Percentiles rank a stretch among this genome's conserved stretches.
phyloP scores from a whole-genome alignment of 202 grass and related monocot species.

The Panicum virgatum region DNA sequence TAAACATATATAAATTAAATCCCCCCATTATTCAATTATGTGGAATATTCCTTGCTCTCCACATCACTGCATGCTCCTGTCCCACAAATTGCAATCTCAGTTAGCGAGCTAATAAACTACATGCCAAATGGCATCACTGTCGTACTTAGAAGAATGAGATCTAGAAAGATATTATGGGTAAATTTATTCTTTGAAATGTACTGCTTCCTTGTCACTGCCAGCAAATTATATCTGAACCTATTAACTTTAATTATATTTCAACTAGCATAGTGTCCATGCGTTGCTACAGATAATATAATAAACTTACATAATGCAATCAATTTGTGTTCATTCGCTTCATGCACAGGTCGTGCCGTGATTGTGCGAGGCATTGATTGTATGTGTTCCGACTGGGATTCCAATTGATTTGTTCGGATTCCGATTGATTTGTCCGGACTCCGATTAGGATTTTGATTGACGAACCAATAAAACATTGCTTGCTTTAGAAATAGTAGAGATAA shows the following conservation, averaged over 20 bases:
- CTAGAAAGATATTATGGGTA: neutral
- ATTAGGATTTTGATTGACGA: no score
- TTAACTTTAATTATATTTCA: neutral
- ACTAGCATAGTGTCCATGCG: no score
- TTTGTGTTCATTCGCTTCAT: no score
- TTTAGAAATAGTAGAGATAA: no score
- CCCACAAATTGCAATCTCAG: slow-evolving; percentile 27
- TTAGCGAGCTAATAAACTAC: neutral
- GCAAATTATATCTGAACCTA: neutral
- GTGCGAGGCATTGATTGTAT: no score
- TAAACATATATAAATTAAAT: neutral
- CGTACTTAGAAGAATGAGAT: neutral
- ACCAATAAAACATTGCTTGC: no score
- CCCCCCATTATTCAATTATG: slow-evolving; percentile 20
- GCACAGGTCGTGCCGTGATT: no score
- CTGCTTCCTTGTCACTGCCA: neutral
- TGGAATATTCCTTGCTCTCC: slow-evolving; percentile 37
- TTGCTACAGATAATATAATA: no score
- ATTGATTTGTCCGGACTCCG: no score
- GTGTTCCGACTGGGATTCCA: no score
- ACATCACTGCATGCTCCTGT: slow-evolving; percentile 29
- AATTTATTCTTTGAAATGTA: neutral
- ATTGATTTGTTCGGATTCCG: no score
- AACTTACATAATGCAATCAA: no score
- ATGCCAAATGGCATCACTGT: neutral